Evolutionary conservation across 768 basidiomycete species (phyloP), one percentile per base, ranked within the genome.

Genomic region (Hygrocybe punicea): DNA sequence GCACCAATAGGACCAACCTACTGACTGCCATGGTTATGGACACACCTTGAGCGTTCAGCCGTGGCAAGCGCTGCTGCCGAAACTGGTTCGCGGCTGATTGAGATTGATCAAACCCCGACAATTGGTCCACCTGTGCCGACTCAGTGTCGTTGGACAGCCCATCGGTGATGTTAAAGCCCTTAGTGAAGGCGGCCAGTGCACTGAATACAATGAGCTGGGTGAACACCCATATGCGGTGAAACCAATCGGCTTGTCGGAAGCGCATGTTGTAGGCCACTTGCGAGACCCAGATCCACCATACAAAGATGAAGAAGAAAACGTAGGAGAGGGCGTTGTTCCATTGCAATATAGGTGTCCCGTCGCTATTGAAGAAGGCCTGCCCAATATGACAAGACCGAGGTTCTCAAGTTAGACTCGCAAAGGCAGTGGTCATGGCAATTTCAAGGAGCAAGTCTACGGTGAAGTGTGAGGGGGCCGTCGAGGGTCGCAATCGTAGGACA

Each of bases 151-250:
- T 40, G 4, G 39, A 19, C 19, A 40, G 11, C 3, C 39, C 39
- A 13, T 40, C 13, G 4, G 39, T 40, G 11, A 40, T 13, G 19
- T 40, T 19, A 11, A 40, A 40, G 19, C 13, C 39, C 19, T 40
- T 40, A 40, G 39, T 40, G 39, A 40, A 40, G 16, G 39, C 39
- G n/a, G n/a, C 51, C 35, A 53, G 24, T 23, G 36, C 39, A 42
- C 35, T 40, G 24, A 53, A 53, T 4, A 35, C 37, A 35, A 39
- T 24, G 19, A 53, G 36, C 36, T 53, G 51, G 21, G 24, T 6
- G 17, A 53, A 53, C 21, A 53, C 34, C 51, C 51, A 53, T 2
- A 53, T 53, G 19, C 35, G 51, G 24, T 53, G 51, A 39, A 53
- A 35, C 25, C 25, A 35, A 53, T 50, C 48, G 14, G 48, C 25